phyloP scores from a whole-genome alignment of 306 rosid genomes.

The Pyrus betulifolia region DNA sequence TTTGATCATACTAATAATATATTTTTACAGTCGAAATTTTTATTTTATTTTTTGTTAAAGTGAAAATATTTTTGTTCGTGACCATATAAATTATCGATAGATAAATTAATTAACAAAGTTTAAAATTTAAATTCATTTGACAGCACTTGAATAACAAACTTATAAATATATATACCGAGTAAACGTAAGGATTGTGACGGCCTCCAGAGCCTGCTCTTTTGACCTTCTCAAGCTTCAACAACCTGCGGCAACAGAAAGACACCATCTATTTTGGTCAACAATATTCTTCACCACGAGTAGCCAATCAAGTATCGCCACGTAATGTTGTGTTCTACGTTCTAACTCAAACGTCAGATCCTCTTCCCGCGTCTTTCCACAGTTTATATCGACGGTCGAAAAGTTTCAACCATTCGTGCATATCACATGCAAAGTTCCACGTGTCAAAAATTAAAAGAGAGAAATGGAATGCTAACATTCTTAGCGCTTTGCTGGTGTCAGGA shows the following conservation, averaged over 20 bases:
- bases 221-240: conserved; percentile 27
- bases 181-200: conserved; percentile 23
- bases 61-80: no score
- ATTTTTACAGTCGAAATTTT: no score
- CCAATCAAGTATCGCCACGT: neutral
- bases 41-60: no score
- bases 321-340: neutral
- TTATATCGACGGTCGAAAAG: neutral
- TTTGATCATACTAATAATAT: neutral
- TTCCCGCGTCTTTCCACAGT: neutral
- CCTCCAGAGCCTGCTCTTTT: conserved; percentile 31
- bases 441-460: neutral
- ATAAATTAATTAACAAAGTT: no score
- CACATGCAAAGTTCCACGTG: conserved; percentile 2
- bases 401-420: neutral
- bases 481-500: conserved; percentile 99
- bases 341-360: neutral
- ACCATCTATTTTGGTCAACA: neutral
- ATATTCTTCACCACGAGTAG: no score
- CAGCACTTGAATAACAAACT: neutral
- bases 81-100: no score
- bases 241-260: neutral
- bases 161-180: conserved; percentile 15
- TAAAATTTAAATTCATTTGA: no score
- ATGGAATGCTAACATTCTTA: conserved; percentile 57